phyloP scores from a whole-genome alignment of 441 rosid species.

The Flueggea neowawraea region DNA sequence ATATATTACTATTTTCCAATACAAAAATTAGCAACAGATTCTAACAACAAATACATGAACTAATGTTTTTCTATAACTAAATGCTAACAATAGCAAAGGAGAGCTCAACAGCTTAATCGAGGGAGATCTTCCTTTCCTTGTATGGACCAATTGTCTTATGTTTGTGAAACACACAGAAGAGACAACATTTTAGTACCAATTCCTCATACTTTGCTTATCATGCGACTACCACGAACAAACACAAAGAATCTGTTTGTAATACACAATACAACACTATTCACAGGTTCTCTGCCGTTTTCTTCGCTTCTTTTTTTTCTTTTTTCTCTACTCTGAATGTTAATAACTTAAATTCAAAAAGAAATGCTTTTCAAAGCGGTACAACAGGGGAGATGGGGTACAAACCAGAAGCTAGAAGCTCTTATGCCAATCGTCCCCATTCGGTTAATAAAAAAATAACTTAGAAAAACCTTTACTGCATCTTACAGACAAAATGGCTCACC shows the following conservation, averaged over 20 bases:
- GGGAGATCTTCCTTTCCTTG: too few relatives aligned
- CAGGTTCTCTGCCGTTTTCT: background rate
- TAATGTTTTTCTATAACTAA: too few relatives aligned
- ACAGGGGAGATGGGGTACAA: slow-evolving; percentile 13
- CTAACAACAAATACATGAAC: too few relatives aligned
- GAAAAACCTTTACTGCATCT: slow-evolving; percentile 33
- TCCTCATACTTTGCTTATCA: slow-evolving; percentile 8
- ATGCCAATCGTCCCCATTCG: slow-evolving; percentile 25
- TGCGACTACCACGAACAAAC: slow-evolving; percentile 8
- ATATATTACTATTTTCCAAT: too few relatives aligned
- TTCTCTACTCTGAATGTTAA: background rate
- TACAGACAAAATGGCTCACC: slow-evolving; percentile 48
- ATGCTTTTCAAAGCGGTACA: slow-evolving; percentile 14
- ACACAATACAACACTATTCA: slow-evolving; percentile 18
- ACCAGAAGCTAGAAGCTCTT: slow-evolving; percentile 27
- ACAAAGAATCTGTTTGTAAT: slow-evolving; percentile 19
- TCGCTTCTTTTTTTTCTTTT: slow-evolving; percentile 7
- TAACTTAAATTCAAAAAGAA: too few relatives aligned
- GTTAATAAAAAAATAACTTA: slow-evolving; percentile 15
- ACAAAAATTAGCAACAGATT: too few relatives aligned
- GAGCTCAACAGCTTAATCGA: too few relatives aligned
- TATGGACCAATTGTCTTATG: too few relatives aligned
- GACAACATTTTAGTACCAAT: too few relatives aligned
- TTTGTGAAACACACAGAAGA: too few relatives aligned
- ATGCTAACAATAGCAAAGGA: too few relatives aligned